Conservation (phyloP, 2,329 filamentous ascomycete species). For the Neospermospora avenae region DNA sequence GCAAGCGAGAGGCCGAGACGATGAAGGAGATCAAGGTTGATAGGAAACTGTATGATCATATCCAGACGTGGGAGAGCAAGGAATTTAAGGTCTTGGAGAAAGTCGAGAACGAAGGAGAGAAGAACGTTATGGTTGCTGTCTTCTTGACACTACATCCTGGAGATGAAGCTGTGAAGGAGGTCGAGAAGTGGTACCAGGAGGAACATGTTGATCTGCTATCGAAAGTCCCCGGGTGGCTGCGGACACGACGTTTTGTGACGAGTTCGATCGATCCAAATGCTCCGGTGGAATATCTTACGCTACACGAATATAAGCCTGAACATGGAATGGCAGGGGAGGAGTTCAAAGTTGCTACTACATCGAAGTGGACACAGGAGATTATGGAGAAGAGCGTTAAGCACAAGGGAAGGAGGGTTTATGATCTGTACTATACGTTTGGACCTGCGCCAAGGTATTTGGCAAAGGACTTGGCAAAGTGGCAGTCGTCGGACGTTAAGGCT, state of each 20-base stretch:
- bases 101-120: conserved; percentile 55
- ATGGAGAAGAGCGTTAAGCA: conserved; percentile 55
- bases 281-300: conserved; percentile 55
- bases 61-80: conserved; percentile 52
- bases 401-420: conserved; percentile 59
- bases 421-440: conserved; percentile 78
- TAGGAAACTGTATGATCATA: conserved; percentile 66
- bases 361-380: conserved; percentile 58
- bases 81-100: conserved; percentile 59
- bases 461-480: conserved; percentile 34
- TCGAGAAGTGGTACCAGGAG: conserved; percentile 68
- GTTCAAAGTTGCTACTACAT: conserved; percentile 59
- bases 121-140: conserved; percentile 60
- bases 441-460: conserved; percentile 66
- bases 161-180: conserved; percentile 53
- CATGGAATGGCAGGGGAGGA: conserved; percentile 66
- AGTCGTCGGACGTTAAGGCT: conserved; percentile 45
- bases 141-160: conserved; percentile 52
- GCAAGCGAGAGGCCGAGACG: conserved; percentile 55
- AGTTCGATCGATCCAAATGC: conserved; percentile 58
- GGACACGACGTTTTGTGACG: conserved; percentile 67
- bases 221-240: conserved; percentile 75
- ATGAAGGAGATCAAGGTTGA: conserved; percentile 67
- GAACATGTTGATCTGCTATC: conserved; percentile 71
- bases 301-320: conserved; percentile 68